A percentile compares a stretch with the other conserved stretches of the same genome.
Evolutionary conservation across 192 early-diverging fungal genomes (phyloP).

Genomic region (Phlyctochytrium arcticum): DNA sequence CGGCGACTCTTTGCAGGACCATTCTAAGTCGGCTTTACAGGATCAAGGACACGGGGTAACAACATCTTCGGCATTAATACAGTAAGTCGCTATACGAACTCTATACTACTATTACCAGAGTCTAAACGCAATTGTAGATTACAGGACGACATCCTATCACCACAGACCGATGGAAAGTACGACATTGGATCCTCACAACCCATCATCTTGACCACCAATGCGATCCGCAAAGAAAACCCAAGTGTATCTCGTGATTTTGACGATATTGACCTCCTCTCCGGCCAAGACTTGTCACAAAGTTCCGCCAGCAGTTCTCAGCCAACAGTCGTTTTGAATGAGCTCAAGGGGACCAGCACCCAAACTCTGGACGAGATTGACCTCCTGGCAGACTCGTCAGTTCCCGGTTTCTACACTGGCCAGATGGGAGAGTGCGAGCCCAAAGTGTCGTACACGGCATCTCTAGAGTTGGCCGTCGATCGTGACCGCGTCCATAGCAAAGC

Average conservation of each 20-base stretch:
- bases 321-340: neutral
- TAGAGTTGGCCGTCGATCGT: conserved; percentile 20
- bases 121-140: too few relatives aligned
- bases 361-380: conserved; percentile 24
- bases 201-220: conserved; percentile 14
- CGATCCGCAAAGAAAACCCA: conserved; percentile 13
- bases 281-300: neutral
- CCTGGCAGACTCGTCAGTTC: neutral
- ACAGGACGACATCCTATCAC: conserved; percentile 2
- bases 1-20: too few relatives aligned
- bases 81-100: too few relatives aligned
- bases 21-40: too few relatives aligned
- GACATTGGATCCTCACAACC: neutral
- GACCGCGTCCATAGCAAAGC: conserved; percentile 6
- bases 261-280: too few relatives aligned
- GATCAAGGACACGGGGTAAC: too few relatives aligned
- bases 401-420: conserved; percentile 10
- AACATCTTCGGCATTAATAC: too few relatives aligned
- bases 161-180: neutral
- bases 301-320: neutral
- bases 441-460: conserved; percentile 7
- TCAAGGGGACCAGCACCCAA: too few relatives aligned
- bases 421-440: conserved; percentile 17
- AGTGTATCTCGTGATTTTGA: too few relatives aligned
- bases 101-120: too few relatives aligned